phyloP scores from a whole-genome alignment of 2,329 filamentous ascomycete species.

The Aspergillus ustus region DNA sequence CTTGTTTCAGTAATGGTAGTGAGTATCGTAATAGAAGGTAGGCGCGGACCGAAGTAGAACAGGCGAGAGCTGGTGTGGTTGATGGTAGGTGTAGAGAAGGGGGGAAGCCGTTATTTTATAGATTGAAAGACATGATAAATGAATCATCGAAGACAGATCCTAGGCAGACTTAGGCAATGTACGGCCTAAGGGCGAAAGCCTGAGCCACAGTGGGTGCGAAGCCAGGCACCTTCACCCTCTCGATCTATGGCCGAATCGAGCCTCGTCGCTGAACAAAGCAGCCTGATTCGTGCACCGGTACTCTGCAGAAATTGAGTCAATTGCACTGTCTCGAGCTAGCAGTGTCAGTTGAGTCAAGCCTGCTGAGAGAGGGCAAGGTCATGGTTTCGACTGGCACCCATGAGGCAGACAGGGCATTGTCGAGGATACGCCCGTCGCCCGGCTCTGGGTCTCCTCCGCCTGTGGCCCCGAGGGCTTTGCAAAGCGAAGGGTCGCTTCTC shows the following conservation, averaged over 20 bases:
- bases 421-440: slow-evolving; percentile 4
- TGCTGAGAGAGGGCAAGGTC: neutral
- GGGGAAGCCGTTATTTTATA: neutral
- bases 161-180: neutral
- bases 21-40: neutral
- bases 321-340: neutral
- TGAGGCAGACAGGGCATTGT: slow-evolving; percentile 6
- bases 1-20: neutral
- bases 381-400: neutral
- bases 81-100: neutral
- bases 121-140: neutral
- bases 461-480: neutral
- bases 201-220: slow-evolving; percentile 9
- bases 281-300: slow-evolving; percentile 5
- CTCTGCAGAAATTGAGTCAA: slow-evolving; percentile 8
- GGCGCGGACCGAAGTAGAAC: neutral
- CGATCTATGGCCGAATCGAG: slow-evolving; percentile 5
- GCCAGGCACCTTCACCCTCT: neutral
- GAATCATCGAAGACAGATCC: slow-evolving; percentile 4
- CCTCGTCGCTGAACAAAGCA: neutral
- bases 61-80: neutral
- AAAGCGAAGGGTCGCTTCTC: neutral
- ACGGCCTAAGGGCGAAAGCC: slow-evolving; percentile 3
- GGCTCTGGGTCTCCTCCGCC: neutral
- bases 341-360: neutral